Conservation (phyloP, 352 stramenopile species). For the Aphanomyces euteiches region DNA sequence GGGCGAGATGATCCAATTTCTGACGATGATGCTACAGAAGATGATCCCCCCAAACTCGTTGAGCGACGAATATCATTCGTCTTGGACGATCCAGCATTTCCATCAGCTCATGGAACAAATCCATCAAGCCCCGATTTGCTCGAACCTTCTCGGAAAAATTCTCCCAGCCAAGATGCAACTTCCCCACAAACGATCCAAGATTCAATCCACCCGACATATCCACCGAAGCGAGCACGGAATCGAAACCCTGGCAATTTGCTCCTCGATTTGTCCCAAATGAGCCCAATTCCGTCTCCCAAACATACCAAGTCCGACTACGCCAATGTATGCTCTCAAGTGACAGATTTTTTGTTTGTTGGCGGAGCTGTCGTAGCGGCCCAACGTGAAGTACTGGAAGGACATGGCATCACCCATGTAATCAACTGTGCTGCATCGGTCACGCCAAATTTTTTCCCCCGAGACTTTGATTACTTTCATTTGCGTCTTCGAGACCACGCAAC, state of each 20-base stretch:
- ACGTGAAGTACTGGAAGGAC: conserved; percentile 53
- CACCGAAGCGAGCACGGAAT: conserved; percentile 45
- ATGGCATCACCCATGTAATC: conserved; percentile 87
- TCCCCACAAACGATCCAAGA: not conserved
- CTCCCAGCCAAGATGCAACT: too few species aligned
- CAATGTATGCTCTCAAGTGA: conserved; percentile 71
- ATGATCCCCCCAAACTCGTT: not conserved
- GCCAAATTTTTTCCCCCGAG: conserved; percentile 65
- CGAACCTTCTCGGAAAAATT: conserved; percentile 4
- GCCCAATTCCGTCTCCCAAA: conserved; percentile 37
- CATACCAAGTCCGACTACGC: conserved; percentile 47
- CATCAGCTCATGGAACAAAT: not conserved
- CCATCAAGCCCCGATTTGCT: not conserved
- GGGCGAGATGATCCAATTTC: not conserved
- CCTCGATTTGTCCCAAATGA: conserved; percentile 75
- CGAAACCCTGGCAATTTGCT: conserved; percentile 80
- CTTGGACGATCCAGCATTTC: not conserved
- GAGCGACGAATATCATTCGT: too few species aligned
- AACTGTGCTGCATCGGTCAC: conserved; percentile 81
- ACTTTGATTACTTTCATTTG: conserved; percentile 84
- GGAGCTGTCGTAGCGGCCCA: conserved; percentile 76
- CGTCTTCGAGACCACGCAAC: conserved; percentile 84
- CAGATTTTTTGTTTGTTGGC: conserved; percentile 86
- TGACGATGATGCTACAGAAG: conserved; percentile 4
- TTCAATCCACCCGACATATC: conserved; percentile 6